These are phyloP conservation scores for Komagataea norvegica DNA, from an alignment of 1,139 yeast genomes.

Conservation along the genomic window DNA sequence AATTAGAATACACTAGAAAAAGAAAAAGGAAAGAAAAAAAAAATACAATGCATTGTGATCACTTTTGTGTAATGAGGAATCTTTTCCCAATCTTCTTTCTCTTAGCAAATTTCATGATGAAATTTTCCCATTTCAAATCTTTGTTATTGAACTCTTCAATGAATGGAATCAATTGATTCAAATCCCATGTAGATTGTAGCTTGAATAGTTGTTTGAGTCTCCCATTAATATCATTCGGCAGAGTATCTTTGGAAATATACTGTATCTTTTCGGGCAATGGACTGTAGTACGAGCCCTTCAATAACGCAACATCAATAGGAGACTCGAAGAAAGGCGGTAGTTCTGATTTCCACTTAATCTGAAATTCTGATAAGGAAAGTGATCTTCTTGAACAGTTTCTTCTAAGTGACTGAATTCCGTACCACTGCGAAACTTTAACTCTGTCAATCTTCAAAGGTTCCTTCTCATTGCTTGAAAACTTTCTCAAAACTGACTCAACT, in stretches of 20 bases:
- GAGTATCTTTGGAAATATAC: conserved; percentile 43
- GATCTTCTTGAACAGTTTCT: conserved; percentile 30
- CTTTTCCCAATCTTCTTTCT: conserved; percentile 55
- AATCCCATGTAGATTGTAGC: conserved; percentile 61
- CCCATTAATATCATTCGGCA: conserved; percentile 48
- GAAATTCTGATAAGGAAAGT: conserved; percentile 43
- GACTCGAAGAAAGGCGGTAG: conserved; percentile 63
- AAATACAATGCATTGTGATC: conserved; percentile 3
- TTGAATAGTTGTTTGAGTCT: conserved; percentile 62
- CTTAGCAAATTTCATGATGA: conserved; percentile 72
- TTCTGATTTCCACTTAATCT: conserved; percentile 57
- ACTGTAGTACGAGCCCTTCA: conserved; percentile 52
- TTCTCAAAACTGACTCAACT: conserved; percentile 42
- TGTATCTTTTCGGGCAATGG: conserved; percentile 44
- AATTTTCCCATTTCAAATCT: conserved; percentile 59
- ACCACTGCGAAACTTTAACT: conserved; percentile 47
- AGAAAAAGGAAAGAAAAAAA: no score
- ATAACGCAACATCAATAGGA: conserved; percentile 46
- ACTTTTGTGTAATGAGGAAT: conserved; percentile 31
- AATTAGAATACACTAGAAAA: no score
- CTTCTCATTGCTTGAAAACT: conserved; percentile 34
- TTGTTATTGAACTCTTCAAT: conserved; percentile 51
- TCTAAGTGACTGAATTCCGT: conserved; percentile 51
- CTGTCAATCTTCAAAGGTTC: conserved; percentile 36
- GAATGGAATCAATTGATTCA: conserved; percentile 69